Conservation (phyloP, 768 basidiomycete species). For the Leccinum olivaceopallidum region DNA sequence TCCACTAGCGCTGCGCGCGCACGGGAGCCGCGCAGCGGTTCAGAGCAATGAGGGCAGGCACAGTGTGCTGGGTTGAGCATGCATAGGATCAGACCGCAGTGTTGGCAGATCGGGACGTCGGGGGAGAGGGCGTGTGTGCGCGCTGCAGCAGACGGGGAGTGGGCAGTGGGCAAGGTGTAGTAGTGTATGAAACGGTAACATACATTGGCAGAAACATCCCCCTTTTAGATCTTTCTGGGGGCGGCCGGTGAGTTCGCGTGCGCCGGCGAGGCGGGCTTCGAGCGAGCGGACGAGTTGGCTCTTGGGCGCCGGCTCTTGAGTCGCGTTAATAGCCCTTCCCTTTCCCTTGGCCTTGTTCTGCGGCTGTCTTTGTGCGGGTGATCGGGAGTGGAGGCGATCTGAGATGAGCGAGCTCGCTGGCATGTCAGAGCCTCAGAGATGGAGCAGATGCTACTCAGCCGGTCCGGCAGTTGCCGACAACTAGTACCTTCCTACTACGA, state of each 20-base stretch:
- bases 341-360: slow-evolving; percentile 28
- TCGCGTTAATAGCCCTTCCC: slow-evolving; percentile 43
- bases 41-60: slow-evolving; percentile 55
- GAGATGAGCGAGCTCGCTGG: slow-evolving; percentile 43
- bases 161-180: not conserved
- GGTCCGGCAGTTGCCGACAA: too few relatives aligned
- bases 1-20: slow-evolving; percentile 39
- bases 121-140: slow-evolving; percentile 57
- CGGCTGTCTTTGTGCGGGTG: slow-evolving; percentile 15
- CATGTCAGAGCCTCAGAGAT: not conserved
- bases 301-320: slow-evolving; percentile 39
- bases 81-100: slow-evolving; percentile 67
- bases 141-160: slow-evolving; percentile 37
- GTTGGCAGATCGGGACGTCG: slow-evolving; percentile 53
- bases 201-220: slow-evolving; percentile 71
- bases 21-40: slow-evolving; percentile 37
- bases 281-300: slow-evolving; percentile 50
- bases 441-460: too few relatives aligned
- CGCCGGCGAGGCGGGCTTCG: slow-evolving; percentile 45
- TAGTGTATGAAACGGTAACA: not conserved
- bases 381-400: slow-evolving; percentile 47
- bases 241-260: slow-evolving; percentile 35
- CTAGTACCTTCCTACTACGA: too few relatives aligned
- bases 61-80: slow-evolving; percentile 52
- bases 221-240: slow-evolving; percentile 53